Percentiles rank a stretch among this genome's conserved stretches.
These are phyloP conservation scores for Fraxinus nigra DNA, from an alignment of 305 asterid species.

Conservation along the genomic window DNA sequence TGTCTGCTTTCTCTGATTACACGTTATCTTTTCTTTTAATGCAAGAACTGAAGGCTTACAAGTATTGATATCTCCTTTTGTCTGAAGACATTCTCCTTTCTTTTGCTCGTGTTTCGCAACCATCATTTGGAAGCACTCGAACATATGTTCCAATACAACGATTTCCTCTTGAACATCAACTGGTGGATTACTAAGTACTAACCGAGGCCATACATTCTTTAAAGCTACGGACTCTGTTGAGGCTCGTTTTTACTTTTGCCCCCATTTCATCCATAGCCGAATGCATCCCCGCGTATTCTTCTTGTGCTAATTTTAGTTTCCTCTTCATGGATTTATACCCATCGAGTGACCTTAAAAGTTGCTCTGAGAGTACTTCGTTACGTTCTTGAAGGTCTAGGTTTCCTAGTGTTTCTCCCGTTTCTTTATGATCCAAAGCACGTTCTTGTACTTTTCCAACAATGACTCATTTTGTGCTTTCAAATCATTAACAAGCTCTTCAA, in stretches of 20 bases:
- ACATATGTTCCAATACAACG: conserved; percentile 47
- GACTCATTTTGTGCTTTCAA: conserved; percentile 52
- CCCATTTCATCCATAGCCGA: conserved; percentile 54
- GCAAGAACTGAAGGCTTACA: conserved; percentile 47
- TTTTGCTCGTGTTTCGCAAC: conserved; percentile 41
- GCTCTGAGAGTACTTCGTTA: conserved; percentile 57
- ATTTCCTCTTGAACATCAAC: conserved; percentile 50
- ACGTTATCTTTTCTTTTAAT: conserved; percentile 17
- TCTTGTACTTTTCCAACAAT: conserved; percentile 46
- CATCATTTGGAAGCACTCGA: conserved; percentile 41
- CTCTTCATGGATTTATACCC: conserved; percentile 62
- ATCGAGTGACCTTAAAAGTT: conserved; percentile 49
- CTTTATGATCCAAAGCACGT: conserved; percentile 39
- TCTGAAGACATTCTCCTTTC: conserved; percentile 39
- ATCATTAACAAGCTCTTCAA: conserved; percentile 57
- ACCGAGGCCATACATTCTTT: conserved; percentile 34
- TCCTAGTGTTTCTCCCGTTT: conserved; percentile 33
- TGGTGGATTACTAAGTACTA: conserved; percentile 19
- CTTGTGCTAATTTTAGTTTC: conserved; percentile 48
- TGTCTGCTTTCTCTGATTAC: background rate
- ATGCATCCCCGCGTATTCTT: conserved; percentile 44
- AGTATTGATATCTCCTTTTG: conserved; percentile 38
- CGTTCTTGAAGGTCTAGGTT: conserved; percentile 49
- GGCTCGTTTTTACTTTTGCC: conserved; percentile 44
- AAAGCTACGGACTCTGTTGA: conserved; percentile 40